Conservation (phyloP, 768 basidiomycete species). For the Candolleomyces eurysporus region DNA sequence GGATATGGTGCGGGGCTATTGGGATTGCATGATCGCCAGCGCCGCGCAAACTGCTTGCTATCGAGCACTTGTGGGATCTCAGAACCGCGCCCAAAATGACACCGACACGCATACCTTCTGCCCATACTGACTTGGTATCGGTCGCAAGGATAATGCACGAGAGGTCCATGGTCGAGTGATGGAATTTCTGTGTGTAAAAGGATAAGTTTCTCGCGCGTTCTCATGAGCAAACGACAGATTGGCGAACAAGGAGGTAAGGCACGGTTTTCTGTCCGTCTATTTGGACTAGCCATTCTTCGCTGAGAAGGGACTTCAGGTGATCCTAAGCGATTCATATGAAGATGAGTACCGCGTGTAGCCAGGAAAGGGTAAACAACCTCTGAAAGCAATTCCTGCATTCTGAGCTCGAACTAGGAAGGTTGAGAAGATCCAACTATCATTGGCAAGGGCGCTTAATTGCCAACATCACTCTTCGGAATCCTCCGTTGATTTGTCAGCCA, state of each 20-base stretch:
- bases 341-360: not conserved
- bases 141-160: constrained; percentile 64
- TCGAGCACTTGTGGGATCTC: constrained; percentile 42
- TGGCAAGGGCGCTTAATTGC: too few species aligned
- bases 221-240: not conserved
- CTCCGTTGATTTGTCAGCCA: too few species aligned
- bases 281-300: constrained; percentile 76
- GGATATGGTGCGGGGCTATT: constrained; percentile 25
- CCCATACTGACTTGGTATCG: constrained; percentile 74
- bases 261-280: constrained; percentile 55
- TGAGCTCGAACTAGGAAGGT: not conserved
- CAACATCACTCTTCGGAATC: too few species aligned
- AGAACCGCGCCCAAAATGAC: constrained; percentile 13
- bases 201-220: not conserved
- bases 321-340: constrained; percentile 37
- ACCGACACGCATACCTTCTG: constrained; percentile 51
- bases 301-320: constrained; percentile 51
- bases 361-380: constrained; percentile 18
- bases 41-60: constrained; percentile 58
- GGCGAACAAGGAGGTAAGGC: constrained; percentile 66
- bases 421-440: too few species aligned
- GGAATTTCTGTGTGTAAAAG: constrained; percentile 55
- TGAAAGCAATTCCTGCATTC: constrained; percentile 11
- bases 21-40: constrained; percentile 66
- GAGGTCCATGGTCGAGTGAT: constrained; percentile 51